phyloP scores from a whole-genome alignment of 345 rosid species.

The Acer saccharum region DNA sequence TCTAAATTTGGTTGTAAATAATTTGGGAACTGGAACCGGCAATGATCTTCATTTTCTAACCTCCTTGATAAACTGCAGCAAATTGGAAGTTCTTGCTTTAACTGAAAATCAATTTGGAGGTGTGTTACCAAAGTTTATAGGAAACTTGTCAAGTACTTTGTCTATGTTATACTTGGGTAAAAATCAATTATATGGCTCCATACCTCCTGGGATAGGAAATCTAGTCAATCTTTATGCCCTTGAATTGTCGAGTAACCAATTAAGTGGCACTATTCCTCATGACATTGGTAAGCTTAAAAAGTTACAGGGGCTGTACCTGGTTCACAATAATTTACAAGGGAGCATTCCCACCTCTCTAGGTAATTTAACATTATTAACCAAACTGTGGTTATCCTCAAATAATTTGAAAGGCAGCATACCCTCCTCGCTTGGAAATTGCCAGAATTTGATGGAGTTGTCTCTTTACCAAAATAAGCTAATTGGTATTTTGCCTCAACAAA shows the following conservation, averaged over 20 bases:
- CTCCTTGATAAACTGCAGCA: conserved; percentile 14
- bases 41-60: conserved; percentile 20
- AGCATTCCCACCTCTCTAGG: conserved; percentile 18
- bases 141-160: conserved; percentile 14
- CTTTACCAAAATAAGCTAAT: background rate
- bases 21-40: background rate
- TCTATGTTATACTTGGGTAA: fast-evolving
- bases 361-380: background rate
- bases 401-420: conserved; percentile 16
- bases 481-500: conserved; percentile 18
- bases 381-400: background rate
- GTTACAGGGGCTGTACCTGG: background rate
- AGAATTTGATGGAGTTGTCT: background rate
- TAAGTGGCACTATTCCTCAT: conserved; percentile 15
- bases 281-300: background rate
- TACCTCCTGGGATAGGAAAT: conserved; percentile 19
- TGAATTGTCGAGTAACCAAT: background rate
- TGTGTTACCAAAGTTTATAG: background rate
- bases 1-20: fast-evolving
- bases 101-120: conserved; percentile 16
- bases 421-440: conserved; percentile 1
- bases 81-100: fast-evolving
- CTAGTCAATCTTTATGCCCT: conserved; percentile 17
- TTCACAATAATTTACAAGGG: background rate
- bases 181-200: conserved; percentile 2